Evolutionary conservation across 768 basidiomycete genomes (phyloP).

Genomic region (Suillus alpinus): DNA sequence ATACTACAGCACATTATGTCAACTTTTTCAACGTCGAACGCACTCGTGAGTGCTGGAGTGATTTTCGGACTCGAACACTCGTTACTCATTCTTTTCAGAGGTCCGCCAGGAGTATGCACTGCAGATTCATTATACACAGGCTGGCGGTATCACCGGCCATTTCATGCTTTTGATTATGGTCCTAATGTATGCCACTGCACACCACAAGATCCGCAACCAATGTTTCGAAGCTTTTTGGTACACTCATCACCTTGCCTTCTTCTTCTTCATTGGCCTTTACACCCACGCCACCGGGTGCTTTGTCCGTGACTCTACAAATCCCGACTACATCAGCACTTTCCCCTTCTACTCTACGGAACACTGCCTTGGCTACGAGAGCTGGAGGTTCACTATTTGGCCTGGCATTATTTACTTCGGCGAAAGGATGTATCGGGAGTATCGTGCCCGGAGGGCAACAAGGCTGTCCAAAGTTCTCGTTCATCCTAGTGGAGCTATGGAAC

Average conservation of each 20-base stretch:
- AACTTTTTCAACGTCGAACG: slow-evolving; percentile 92
- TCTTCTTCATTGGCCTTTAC: slow-evolving; percentile 90
- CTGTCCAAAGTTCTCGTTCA: slow-evolving; percentile 87
- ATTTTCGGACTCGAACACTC: neutral
- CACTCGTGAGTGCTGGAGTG: slow-evolving; percentile 55
- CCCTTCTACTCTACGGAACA: slow-evolving; percentile 87
- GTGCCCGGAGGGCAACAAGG: slow-evolving; percentile 73
- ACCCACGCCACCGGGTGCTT: slow-evolving; percentile 93
- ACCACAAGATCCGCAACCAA: slow-evolving; percentile 81
- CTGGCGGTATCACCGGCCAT: slow-evolving; percentile 93
- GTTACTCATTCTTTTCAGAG: slow-evolving; percentile 43
- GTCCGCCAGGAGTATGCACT: slow-evolving; percentile 74
- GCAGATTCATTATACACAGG: slow-evolving; percentile 84
- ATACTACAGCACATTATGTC: slow-evolving; percentile 91
- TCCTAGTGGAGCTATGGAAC: slow-evolving; percentile 90
- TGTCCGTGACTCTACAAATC: slow-evolving; percentile 79
- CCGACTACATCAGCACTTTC: slow-evolving; percentile 68
- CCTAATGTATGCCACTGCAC: slow-evolving; percentile 89
- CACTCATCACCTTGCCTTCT: slow-evolving; percentile 91
- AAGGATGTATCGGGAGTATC: slow-evolving; percentile 78
- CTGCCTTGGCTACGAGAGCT: slow-evolving; percentile 89
- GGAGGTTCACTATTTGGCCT: slow-evolving; percentile 91
- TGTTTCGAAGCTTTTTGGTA: slow-evolving; percentile 98
- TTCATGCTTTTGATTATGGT: slow-evolving; percentile 95
- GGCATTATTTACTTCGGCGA: slow-evolving; percentile 89